These are phyloP conservation scores for Diaporthe ampelina DNA, from an alignment of 2,329 filamentous ascomycete genomes.

Conservation along the genomic window DNA sequence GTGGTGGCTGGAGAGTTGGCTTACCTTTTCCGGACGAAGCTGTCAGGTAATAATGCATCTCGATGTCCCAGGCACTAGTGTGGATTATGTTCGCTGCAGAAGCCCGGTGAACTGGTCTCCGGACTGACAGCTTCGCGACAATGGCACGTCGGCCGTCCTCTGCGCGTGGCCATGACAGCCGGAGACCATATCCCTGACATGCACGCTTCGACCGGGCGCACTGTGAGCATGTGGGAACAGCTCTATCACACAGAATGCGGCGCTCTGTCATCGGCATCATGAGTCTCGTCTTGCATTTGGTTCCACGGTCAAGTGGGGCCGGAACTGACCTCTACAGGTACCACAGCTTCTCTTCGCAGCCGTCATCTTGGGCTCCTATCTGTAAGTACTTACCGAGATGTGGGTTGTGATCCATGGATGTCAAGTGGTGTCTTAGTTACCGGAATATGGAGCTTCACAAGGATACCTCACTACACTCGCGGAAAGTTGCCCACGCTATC, in stretches of 20 bases:
- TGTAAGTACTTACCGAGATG: too few species aligned
- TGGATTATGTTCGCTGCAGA: constrained; percentile 9
- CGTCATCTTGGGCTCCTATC: background rate
- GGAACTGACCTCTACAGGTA: background rate
- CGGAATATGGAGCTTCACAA: background rate
- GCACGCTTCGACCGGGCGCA: constrained; percentile 5
- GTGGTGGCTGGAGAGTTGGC: background rate
- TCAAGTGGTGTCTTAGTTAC: background rate
- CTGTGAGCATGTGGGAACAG: background rate
- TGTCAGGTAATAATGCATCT: constrained; percentile 8
- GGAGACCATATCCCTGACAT: background rate
- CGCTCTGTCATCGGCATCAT: background rate
- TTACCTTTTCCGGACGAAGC: constrained; percentile 1
- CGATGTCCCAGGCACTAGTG: constrained; percentile 2
- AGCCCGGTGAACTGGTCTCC: background rate
- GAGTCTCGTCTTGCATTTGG: background rate
- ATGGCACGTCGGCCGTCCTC: background rate
- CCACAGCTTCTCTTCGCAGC: constrained; percentile 8
- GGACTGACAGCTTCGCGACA: background rate
- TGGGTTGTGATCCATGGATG: too few species aligned
- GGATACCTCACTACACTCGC: background rate
- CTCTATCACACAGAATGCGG: background rate
- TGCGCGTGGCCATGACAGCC: background rate
- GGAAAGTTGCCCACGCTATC: background rate
- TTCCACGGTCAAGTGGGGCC: background rate